phyloP scores from a whole-genome alignment of 1,284 basidiomycete species.

The Sutorius eximius region DNA sequence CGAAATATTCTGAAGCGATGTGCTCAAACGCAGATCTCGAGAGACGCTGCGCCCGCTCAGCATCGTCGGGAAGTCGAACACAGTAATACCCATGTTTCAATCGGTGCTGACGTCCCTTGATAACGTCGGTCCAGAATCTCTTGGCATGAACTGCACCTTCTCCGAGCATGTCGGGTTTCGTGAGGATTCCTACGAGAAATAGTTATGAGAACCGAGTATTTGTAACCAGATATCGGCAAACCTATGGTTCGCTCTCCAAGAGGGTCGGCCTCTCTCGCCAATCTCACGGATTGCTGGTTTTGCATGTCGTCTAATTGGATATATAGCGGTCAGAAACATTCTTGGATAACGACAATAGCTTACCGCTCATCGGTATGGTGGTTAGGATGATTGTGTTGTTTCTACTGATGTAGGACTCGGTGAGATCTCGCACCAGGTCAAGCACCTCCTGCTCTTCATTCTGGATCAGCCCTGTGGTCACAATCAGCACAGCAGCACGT shows the following conservation, averaged over 20 bases:
- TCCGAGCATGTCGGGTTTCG: conserved; percentile 60
- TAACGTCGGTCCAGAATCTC: conserved; percentile 49
- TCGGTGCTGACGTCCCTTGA: conserved; percentile 46
- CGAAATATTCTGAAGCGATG: conserved; percentile 48
- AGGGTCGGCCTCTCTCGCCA: conserved; percentile 55
- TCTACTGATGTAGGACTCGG: conserved; percentile 44
- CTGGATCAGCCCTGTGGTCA: conserved; percentile 50
- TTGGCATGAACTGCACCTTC: conserved; percentile 45
- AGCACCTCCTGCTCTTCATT: conserved; percentile 48
- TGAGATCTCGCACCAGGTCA: conserved; percentile 47
- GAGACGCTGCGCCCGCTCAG: conserved; percentile 44
- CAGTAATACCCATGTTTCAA: conserved; percentile 66
- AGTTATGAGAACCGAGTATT: background rate
- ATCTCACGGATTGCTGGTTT: conserved; percentile 55
- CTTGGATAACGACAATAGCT: conserved; percentile 7
- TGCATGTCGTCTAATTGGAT: conserved; percentile 57
- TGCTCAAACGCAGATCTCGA: conserved; percentile 40
- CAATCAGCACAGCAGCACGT: background rate
- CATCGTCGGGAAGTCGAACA: conserved; percentile 64
- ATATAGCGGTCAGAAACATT: background rate
- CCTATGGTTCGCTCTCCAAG: conserved; percentile 60
- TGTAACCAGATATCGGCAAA: conserved; percentile 18
- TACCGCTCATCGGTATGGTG: conserved; percentile 62
- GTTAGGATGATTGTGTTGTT: conserved; percentile 57
- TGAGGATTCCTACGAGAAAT: conserved; percentile 52